Evolutionary conservation across 495 filamentous ascomycete genomes (phyloP).

Genomic region (Tuber borchii): DNA sequence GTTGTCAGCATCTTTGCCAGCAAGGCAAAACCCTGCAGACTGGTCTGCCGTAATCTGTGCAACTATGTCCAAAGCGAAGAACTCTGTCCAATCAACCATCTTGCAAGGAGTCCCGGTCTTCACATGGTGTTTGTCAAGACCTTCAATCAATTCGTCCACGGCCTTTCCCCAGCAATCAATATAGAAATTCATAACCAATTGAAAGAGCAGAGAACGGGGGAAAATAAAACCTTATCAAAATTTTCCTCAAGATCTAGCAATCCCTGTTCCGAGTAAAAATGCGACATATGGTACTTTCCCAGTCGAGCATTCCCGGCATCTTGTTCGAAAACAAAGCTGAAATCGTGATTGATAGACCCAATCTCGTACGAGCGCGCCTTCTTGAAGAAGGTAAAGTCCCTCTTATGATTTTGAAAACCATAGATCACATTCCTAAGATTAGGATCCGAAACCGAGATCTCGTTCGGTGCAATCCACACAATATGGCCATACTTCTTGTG

Average conservation of each 20-base stretch:
- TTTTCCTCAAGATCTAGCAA: slow-evolving; percentile 64
- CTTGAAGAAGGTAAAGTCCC: slow-evolving; percentile 48
- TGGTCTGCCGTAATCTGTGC: slow-evolving; percentile 28
- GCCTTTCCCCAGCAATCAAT: slow-evolving; percentile 63
- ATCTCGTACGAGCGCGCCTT: slow-evolving; percentile 51
- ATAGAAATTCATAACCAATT: slow-evolving; percentile 55
- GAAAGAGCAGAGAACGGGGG: not conserved
- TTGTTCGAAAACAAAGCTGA: slow-evolving; percentile 58
- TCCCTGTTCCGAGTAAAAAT: slow-evolving; percentile 66
- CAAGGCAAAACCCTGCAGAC: slow-evolving; percentile 31
- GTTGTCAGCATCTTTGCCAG: slow-evolving; percentile 26
- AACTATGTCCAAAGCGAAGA: slow-evolving; percentile 67
- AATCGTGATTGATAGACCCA: slow-evolving; percentile 50
- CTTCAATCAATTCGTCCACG: slow-evolving; percentile 61
- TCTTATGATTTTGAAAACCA: slow-evolving; percentile 64
- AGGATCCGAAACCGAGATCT: slow-evolving; percentile 61
- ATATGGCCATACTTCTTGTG: slow-evolving; percentile 67
- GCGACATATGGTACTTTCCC: slow-evolving; percentile 49
- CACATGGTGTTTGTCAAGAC: slow-evolving; percentile 54
- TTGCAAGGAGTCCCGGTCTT: slow-evolving; percentile 52
- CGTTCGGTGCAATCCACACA: slow-evolving; percentile 62
- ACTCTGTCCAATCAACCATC: slow-evolving; percentile 68
- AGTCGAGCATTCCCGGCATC: slow-evolving; percentile 34
- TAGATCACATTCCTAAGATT: slow-evolving; percentile 67
- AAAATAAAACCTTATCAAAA: slow-evolving; percentile 54